These are phyloP conservation scores for Termitomyces sp. DNA, from an alignment of 768 basidiomycete genomes.

Conservation along the genomic window DNA sequence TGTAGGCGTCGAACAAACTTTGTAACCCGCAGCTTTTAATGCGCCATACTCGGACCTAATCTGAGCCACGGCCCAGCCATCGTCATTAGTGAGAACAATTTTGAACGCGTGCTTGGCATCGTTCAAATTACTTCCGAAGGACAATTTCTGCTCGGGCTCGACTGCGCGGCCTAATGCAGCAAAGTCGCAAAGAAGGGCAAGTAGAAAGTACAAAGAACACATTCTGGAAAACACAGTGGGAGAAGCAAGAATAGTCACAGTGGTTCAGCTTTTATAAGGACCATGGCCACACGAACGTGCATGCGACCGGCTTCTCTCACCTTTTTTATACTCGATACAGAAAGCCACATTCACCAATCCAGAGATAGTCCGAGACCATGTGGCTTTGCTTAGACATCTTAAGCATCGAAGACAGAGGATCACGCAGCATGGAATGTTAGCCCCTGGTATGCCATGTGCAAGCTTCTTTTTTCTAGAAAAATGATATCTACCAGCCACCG, in stretches of 20 bases:
- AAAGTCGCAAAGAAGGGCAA: neutral
- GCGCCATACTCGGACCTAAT: conserved; percentile 34
- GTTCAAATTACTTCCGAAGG: neutral
- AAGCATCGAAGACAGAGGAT: too few species aligned
- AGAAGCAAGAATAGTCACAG: neutral
- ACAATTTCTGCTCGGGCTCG: conserved; percentile 8
- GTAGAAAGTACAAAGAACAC: neutral
- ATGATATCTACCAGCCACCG: too few species aligned
- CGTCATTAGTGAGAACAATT: too few species aligned
- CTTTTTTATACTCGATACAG: too few species aligned
- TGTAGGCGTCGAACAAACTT: conserved; percentile 18
- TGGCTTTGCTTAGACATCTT: too few species aligned
- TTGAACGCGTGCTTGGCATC: too few species aligned
- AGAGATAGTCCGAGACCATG: too few species aligned
- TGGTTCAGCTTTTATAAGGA: neutral
- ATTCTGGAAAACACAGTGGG: neutral
- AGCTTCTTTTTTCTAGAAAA: too few species aligned
- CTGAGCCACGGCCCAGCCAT: conserved; percentile 34
- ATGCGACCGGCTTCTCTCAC: neutral
- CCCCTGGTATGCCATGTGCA: too few species aligned
- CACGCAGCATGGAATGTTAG: too few species aligned
- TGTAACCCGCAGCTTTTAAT: conserved; percentile 27
- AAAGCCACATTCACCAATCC: too few species aligned
- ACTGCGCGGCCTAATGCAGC: neutral
- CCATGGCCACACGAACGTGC: neutral